These are phyloP conservation scores for Trematosphaeria pertusa DNA, from an alignment of 2,329 filamentous ascomycete species.

Conservation along the genomic window DNA sequence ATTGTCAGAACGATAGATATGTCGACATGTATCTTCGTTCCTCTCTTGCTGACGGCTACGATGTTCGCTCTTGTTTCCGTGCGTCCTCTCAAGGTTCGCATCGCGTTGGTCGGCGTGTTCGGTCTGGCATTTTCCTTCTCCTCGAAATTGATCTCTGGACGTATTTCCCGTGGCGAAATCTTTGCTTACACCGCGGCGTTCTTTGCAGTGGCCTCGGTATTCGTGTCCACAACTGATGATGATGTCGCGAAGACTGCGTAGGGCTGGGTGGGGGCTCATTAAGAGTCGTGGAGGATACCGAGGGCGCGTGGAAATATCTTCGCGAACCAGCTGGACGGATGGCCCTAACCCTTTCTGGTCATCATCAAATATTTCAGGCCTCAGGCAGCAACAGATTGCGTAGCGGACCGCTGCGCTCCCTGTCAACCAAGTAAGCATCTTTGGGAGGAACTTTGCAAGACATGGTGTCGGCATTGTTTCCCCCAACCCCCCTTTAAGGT, in stretches of 20 bases:
- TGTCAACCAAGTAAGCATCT: no score
- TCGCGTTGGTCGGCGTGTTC: conserved; percentile 4
- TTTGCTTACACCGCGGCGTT: conserved; percentile 2
- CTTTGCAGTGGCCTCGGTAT: conserved; percentile 12
- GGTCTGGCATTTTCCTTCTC: conserved; percentile 6
- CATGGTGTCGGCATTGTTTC: no score
- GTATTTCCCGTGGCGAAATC: neutral
- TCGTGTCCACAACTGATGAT: conserved; percentile 5
- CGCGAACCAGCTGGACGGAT: neutral
- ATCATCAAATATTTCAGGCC: no score
- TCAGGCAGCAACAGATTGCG: no score
- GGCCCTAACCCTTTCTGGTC: conserved; percentile 2
- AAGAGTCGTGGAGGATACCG: neutral
- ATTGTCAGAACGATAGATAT: conserved; percentile 1
- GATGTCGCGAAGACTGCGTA: neutral
- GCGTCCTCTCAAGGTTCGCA: conserved; percentile 1
- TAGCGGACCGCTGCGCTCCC: no score
- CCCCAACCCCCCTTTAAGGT: no score
- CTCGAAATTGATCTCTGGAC: neutral
- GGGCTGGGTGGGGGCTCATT: neutral
- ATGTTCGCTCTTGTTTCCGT: conserved; percentile 7
- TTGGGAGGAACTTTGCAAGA: no score
- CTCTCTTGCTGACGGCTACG: conserved; percentile 1
- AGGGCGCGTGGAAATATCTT: no score
- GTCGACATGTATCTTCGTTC: conserved; percentile 6